Evolutionary conservation across 129 eudicot species (phyloP).

Genomic region (Tanacetum coccineum): DNA sequence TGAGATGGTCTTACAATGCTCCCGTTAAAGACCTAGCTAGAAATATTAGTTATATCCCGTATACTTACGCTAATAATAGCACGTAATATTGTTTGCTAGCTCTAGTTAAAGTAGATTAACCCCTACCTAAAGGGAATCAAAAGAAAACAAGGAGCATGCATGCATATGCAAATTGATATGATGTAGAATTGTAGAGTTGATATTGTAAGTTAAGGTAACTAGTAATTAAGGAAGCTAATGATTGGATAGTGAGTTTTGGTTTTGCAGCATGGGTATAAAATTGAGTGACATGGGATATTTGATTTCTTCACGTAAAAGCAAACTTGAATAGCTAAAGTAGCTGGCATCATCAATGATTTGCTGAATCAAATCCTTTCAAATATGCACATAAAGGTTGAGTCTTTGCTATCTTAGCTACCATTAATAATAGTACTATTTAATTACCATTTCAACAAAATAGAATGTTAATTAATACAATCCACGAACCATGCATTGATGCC

Average conservation of each 20-base stretch:
- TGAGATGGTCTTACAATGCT: too few relatives aligned
- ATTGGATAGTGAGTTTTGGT: constrained; percentile 23
- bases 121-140: neutral
- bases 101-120: neutral
- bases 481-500: constrained; percentile 24
- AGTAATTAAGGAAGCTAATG: constrained; percentile 28
- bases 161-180: constrained; percentile 14
- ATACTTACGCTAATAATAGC: too few relatives aligned
- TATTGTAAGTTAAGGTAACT: constrained; percentile 26
- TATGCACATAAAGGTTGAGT: constrained; percentile 28
- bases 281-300: constrained; percentile 32
- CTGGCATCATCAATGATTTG: constrained; percentile 33
- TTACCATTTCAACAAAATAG: neutral
- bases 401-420: neutral
- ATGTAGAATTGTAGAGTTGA: constrained; percentile 8
- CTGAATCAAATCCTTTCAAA: constrained; percentile 31
- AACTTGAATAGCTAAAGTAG: constrained; percentile 28
- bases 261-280: constrained; percentile 25
- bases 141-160: constrained; percentile 9
- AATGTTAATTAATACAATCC: constrained; percentile 13
- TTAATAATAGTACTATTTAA: neutral
- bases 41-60: too few relatives aligned
- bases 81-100: too few relatives aligned
- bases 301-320: constrained; percentile 37
- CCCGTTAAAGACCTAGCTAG: too few relatives aligned